Evolutionary conservation across 2,329 filamentous ascomycete species (phyloP).

Genomic region (Sordariomycetes sp.): DNA sequence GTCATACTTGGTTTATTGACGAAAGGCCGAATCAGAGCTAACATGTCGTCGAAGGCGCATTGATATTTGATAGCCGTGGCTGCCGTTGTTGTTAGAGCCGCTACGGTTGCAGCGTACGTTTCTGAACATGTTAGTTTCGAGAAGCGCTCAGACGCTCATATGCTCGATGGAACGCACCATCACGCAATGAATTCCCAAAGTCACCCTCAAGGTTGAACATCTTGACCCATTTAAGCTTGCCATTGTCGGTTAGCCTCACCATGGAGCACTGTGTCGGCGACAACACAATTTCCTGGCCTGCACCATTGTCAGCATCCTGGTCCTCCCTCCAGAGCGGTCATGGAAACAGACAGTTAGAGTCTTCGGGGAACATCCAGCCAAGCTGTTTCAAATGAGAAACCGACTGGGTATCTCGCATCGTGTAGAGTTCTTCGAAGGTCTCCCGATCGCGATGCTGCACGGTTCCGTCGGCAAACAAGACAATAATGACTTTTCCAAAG

Average conservation of each 20-base stretch:
- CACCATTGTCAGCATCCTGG: neutral
- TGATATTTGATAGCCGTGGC: constrained; percentile 34
- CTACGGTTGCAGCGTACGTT: constrained; percentile 46
- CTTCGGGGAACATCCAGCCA: constrained; percentile 63
- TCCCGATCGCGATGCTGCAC: constrained; percentile 71
- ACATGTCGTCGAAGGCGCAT: constrained; percentile 59
- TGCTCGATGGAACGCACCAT: constrained; percentile 25
- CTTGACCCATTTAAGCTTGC: constrained; percentile 48
- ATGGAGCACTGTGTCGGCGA: constrained; percentile 53
- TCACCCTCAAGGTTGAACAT: constrained; percentile 41
- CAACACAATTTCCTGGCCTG: constrained; percentile 50
- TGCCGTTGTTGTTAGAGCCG: constrained; percentile 47
- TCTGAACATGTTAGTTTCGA: neutral
- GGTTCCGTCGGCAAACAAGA: constrained; percentile 72
- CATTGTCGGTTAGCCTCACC: constrained; percentile 48
- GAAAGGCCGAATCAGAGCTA: constrained; percentile 54
- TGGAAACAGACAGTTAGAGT: constrained; percentile 50
- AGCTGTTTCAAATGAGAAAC: constrained; percentile 67
- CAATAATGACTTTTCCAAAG: constrained; percentile 61
- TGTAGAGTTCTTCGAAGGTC: constrained; percentile 60
- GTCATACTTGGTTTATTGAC: constrained; percentile 8
- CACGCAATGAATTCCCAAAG: constrained; percentile 35
- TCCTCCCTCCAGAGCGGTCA: neutral
- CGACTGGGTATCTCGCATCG: constrained; percentile 52
- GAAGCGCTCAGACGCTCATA: neutral